phyloP scores from a whole-genome alignment of 192 early-diverging fungal genomes.

The Chytriomyces sp. region DNA sequence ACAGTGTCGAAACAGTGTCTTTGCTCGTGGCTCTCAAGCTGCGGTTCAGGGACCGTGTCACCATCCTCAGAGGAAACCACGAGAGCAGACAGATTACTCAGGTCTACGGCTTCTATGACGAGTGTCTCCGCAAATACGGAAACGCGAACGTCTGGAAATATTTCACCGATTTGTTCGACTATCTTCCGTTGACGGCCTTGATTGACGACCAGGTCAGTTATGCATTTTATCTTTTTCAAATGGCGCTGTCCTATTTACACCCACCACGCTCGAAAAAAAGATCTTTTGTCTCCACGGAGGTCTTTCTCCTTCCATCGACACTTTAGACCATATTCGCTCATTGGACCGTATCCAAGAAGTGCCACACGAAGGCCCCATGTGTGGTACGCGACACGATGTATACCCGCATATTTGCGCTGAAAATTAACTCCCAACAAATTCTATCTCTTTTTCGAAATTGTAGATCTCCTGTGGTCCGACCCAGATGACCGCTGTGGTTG shows the following conservation, averaged over 20 bases:
- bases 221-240: neutral
- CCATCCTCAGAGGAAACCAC: conserved; percentile 92
- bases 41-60: conserved; percentile 92
- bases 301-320: conserved; percentile 88
- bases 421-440: neutral
- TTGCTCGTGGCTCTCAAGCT: conserved; percentile 93
- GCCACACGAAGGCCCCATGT: conserved; percentile 97
- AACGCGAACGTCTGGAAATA: conserved; percentile 96
- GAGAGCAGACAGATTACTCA: conserved; percentile 94
- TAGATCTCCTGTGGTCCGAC: conserved; percentile 93
- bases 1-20: conserved; percentile 95
- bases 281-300: conserved; percentile 97
- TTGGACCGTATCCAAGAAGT: conserved; percentile 98
- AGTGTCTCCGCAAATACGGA: conserved; percentile 95
- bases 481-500: conserved; percentile 88
- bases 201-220: conserved; percentile 79
- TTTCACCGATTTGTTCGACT: conserved; percentile 98
- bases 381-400: conserved; percentile 48
- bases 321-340: conserved; percentile 92
- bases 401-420: neutral
- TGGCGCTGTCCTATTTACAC: neutral
- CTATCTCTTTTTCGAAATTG: neutral
- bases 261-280: conserved; percentile 29
- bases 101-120: conserved; percentile 98
- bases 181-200: conserved; percentile 89